Evolutionary conservation across 441 rosid species (phyloP), one percentile per base, ranked within the genome.

Genomic region (Viola pubescens): DNA sequence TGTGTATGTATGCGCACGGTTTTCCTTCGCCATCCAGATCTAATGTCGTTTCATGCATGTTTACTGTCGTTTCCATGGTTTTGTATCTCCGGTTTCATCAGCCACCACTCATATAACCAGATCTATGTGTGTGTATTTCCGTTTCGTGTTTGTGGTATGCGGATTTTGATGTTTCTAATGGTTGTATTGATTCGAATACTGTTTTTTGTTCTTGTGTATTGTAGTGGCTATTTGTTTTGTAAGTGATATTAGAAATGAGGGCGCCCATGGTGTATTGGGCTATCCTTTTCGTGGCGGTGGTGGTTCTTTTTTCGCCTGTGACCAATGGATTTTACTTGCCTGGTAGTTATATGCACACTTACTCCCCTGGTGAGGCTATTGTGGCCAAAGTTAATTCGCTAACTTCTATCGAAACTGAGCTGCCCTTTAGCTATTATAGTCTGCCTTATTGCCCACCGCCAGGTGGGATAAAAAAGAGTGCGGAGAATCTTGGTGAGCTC

Each of bases 401-500:
- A 66, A 90, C 99, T 38, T 94, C 99, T 11, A 86, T 90, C 9
- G 96, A 88, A 69, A 94, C 97, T 0, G 95, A 85, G 82, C 89
- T 94, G 76, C 99, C 98, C 1, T 88, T 82, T 66, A 59, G 87
- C 77, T 92, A 80, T 66, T 86, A 89, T 58, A 87, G 88, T 65
- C 85, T 89, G 58, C 97, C 98, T 58, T 92, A 82, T 54, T 92
- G 98, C 70, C 3, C 61, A 68, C 96, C 97, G 1, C 44, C 45
- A 0, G 84, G 55, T 4, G 97, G 95, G 3, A 63, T 88, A 9
- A 88, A 86, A 76, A 86, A 81, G 42, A 94, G 97, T 58, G 96
- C 97, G 0, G 95, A 85, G 85, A 92, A 92, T 82, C 90, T 92
- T 16, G 97, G 98, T 19, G 97, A 92, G 73, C 94, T 89, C 61